Percentiles rank a stretch among this genome's conserved stretches.
phyloP scores from a whole-genome alignment of 192 early-diverging fungal species.

The Gryganskiella cystojenkinii region DNA sequence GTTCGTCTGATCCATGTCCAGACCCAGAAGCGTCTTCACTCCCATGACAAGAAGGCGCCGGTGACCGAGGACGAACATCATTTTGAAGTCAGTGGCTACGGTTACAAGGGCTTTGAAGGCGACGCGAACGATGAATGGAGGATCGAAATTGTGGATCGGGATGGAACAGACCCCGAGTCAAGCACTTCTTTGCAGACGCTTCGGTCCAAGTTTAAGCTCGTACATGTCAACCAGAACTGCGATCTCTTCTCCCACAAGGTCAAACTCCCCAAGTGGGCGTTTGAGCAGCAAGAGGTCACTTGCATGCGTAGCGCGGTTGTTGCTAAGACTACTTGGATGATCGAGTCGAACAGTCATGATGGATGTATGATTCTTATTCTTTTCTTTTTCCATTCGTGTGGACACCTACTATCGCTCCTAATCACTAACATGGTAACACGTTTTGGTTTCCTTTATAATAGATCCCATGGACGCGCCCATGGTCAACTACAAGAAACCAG shows the following conservation, averaged over 20 bases:
- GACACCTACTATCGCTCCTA: not conserved
- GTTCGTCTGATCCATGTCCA: conserved; percentile 78
- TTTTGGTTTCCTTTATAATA: conserved; percentile 31
- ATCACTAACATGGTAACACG: not conserved
- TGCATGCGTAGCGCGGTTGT: conserved; percentile 86
- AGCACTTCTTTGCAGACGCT: conserved; percentile 70
- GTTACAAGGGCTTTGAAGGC: conserved; percentile 77
- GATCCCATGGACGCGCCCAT: conserved; percentile 65
- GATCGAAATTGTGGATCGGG: conserved; percentile 76
- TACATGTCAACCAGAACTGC: conserved; percentile 80
- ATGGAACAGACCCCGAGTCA: conserved; percentile 58
- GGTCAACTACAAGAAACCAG: conserved; percentile 70
- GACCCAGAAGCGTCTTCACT: conserved; percentile 75
- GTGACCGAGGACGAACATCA: conserved; percentile 77
- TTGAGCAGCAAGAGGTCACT: conserved; percentile 91
- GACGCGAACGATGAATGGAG: conserved; percentile 95
- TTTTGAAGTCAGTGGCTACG: conserved; percentile 80
- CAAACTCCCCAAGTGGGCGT: conserved; percentile 93
- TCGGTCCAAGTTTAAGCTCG: conserved; percentile 76
- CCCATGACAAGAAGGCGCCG: conserved; percentile 76
- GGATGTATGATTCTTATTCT: conserved; percentile 37
- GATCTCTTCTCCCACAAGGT: conserved; percentile 84
- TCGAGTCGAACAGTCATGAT: conserved; percentile 72
- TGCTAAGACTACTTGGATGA: conserved; percentile 79
- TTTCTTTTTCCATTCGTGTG: conserved; percentile 12